Evolutionary conservation across 2,329 filamentous ascomycete species (phyloP).

Genomic region (Pseudogymnoascus sp.): DNA sequence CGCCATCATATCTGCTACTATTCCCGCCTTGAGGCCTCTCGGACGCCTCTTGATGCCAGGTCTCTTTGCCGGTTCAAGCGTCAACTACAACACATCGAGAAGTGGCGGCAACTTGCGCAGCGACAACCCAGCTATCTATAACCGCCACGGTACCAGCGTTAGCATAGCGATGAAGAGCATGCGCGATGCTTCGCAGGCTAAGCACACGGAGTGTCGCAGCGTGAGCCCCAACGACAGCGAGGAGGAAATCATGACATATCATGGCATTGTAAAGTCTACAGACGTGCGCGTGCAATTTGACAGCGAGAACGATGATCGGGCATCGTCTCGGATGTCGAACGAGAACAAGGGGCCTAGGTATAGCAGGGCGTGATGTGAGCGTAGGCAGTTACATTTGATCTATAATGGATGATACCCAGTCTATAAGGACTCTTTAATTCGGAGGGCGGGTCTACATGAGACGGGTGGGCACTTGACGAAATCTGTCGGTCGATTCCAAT

Average conservation of each 20-base stretch:
- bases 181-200: background rate
- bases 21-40: slow-evolving; percentile 30
- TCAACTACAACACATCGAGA: slow-evolving; percentile 9
- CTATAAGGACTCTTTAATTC: background rate
- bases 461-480: background rate
- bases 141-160: background rate
- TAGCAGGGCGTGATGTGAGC: background rate
- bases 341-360: background rate
- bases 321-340: background rate
- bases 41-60: slow-evolving; percentile 29
- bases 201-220: slow-evolving; percentile 28
- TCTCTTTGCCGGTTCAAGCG: slow-evolving; percentile 23
- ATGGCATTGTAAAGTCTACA: slow-evolving; percentile 33
- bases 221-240: slow-evolving; percentile 29
- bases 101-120: slow-evolving; percentile 7
- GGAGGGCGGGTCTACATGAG: too few relatives aligned
- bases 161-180: slow-evolving; percentile 4
- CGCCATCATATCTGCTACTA: slow-evolving; percentile 31
- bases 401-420: background rate
- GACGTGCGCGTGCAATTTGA: slow-evolving; percentile 20
- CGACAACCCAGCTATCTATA: background rate
- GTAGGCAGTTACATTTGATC: background rate
- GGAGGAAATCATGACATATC: slow-evolving; percentile 34
- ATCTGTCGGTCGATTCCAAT: background rate
- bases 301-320: slow-evolving; percentile 3